Percentiles rank a stretch among this genome's conserved stretches.
These are phyloP conservation scores for Nakazawaea holstii DNA, from an alignment of 805 yeast species.

Conservation along the genomic window DNA sequence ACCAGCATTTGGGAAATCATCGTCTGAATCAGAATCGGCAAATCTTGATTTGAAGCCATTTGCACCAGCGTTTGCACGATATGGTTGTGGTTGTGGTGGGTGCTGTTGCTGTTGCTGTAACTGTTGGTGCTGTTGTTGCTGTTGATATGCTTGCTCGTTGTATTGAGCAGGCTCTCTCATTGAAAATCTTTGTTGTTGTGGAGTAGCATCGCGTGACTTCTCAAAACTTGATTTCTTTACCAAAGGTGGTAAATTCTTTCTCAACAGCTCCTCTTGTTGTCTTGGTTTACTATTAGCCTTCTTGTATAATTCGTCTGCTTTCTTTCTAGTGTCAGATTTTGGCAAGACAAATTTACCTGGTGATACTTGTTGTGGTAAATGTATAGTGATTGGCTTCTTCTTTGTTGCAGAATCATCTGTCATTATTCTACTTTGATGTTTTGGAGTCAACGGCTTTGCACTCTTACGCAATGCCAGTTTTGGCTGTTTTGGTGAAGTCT, in stretches of 20 bases:
- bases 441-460: constrained; percentile 16
- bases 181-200: constrained; percentile 8
- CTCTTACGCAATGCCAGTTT: constrained; percentile 16
- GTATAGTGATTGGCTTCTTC: constrained; percentile 15
- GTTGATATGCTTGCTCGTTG: constrained; percentile 17
- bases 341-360: constrained; percentile 12
- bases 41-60: constrained; percentile 47
- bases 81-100: constrained; percentile 12
- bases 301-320: constrained; percentile 52
- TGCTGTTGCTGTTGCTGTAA: constrained; percentile 16
- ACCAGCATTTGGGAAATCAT: constrained; percentile 21
- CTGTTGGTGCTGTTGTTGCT: constrained; percentile 21
- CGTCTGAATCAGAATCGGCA: constrained; percentile 61
- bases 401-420: constrained; percentile 33
- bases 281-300: constrained; percentile 35
- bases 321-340: constrained; percentile 20
- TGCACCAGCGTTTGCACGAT: constrained; percentile 11
- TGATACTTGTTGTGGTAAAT: constrained; percentile 6
- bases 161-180: constrained; percentile 5
- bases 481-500: constrained; percentile 6
- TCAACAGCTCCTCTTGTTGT: constrained; percentile 14
- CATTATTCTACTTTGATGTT: neutral
- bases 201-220: constrained; percentile 24
- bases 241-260: constrained; percentile 31
- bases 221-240: constrained; percentile 53